A percentile compares a stretch with the other conserved stretches of the same genome.
Conservation (phyloP, 139 green algal species). For the Coelastrella sp. region DNA sequence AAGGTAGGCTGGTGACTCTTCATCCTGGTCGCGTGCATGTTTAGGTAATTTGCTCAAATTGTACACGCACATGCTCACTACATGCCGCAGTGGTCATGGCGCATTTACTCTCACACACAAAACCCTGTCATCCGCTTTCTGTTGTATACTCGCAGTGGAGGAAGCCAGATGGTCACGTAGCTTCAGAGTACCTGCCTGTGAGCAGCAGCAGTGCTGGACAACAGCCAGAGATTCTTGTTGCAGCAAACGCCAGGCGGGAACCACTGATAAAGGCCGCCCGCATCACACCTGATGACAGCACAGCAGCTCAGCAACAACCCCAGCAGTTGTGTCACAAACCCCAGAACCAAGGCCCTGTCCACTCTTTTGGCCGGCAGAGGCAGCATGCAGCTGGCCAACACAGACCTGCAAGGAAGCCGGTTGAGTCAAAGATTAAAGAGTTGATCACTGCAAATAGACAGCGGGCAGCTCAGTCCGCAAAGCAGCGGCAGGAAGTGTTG, state of each 20-base stretch:
- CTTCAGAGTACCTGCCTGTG: conserved; percentile 28
- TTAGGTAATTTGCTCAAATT: no score
- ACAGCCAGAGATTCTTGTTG: not conserved
- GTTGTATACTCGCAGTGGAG: not conserved
- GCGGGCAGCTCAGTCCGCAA: not conserved
- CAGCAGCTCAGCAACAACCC: not conserved
- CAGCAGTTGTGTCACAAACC: not conserved
- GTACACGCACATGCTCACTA: no score
- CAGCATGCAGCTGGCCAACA: not conserved
- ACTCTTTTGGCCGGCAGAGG: not conserved
- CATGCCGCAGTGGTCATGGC: not conserved
- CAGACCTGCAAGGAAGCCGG: not conserved
- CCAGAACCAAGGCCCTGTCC: not conserved
- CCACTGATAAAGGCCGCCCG: not conserved
- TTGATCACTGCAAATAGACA: conserved; percentile 2
- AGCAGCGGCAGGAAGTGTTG: not conserved
- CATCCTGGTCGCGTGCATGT: no score
- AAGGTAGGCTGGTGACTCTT: not conserved
- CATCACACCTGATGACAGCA: not conserved
- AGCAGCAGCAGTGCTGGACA: not conserved
- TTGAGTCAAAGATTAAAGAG: conserved; percentile 29
- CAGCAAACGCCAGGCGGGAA: not conserved
- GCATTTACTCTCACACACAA: no score
- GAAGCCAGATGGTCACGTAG: not conserved
- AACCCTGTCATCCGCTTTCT: not conserved